phyloP scores from a whole-genome alignment of 495 filamentous ascomycete genomes.

The Annulohypoxylon nitens region DNA sequence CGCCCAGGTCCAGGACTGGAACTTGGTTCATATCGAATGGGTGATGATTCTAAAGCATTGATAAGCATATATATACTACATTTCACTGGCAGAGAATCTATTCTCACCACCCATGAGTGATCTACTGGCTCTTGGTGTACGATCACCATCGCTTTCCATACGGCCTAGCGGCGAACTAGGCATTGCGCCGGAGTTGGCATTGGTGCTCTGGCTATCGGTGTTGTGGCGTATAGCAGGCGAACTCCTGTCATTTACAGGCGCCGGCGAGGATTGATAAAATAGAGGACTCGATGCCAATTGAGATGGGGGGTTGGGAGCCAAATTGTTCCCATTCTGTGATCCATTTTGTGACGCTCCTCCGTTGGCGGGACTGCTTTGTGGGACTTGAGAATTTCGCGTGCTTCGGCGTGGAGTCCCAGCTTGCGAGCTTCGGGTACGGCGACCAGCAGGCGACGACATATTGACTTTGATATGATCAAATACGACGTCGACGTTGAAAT shows the following conservation, averaged over 20 bases:
- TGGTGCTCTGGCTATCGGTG: constrained; percentile 69
- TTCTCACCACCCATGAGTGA: constrained; percentile 72
- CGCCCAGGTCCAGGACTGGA: constrained; percentile 84
- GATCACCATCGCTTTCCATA: constrained; percentile 63
- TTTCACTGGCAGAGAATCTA: constrained; percentile 1
- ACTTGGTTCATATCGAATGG: constrained; percentile 87
- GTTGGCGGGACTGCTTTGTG: constrained; percentile 64
- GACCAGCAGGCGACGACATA: constrained; percentile 72
- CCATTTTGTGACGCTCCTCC: constrained; percentile 60
- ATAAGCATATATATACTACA: constrained; percentile 36
- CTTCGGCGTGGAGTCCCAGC: constrained; percentile 68
- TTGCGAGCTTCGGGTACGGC: constrained; percentile 68
- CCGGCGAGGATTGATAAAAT: constrained; percentile 84
- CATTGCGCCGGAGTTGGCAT: constrained; percentile 64
- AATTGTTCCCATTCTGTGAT: constrained; percentile 59
- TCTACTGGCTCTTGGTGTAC: constrained; percentile 77
- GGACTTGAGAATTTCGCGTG: constrained; percentile 64
- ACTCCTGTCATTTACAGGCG: constrained; percentile 58
- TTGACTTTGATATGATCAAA: constrained; percentile 34
- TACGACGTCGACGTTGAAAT: constrained; percentile 4
- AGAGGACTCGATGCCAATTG: constrained; percentile 81
- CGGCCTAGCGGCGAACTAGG: constrained; percentile 78
- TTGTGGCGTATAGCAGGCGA: constrained; percentile 67
- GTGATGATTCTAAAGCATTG: constrained; percentile 78
- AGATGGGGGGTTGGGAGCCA: constrained; percentile 58